These are phyloP conservation scores for Rhodotorula sp. DNA, from an alignment of 1,284 basidiomycete species.

Conservation along the genomic window DNA sequence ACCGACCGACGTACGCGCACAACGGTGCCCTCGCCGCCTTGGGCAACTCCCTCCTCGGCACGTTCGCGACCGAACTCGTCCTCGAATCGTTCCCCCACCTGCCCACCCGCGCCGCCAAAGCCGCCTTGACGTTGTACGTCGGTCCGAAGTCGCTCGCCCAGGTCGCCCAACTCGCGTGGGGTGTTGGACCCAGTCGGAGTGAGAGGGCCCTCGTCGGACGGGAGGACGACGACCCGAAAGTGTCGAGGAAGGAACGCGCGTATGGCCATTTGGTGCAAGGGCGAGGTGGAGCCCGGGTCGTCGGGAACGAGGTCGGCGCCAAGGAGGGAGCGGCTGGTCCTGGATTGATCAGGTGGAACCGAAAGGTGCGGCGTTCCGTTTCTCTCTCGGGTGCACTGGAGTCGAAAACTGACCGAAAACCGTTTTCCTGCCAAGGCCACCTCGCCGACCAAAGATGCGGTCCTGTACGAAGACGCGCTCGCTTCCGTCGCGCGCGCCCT, in stretches of 20 bases:
- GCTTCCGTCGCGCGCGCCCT: slow-evolving; percentile 54
- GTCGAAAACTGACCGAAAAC: background rate
- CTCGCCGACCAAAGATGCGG: slow-evolving; percentile 36
- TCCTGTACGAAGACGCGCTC: slow-evolving; percentile 49
- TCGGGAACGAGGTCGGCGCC: slow-evolving; percentile 21
- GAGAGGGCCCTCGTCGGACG: slow-evolving; percentile 60
- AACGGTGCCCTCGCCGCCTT: slow-evolving; percentile 78
- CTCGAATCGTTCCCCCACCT: slow-evolving; percentile 83
- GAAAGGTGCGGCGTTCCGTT: slow-evolving; percentile 32
- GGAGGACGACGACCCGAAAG: slow-evolving; percentile 50
- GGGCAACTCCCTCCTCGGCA: slow-evolving; percentile 86
- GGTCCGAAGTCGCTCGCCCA: slow-evolving; percentile 78
- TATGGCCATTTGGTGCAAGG: slow-evolving; percentile 41
- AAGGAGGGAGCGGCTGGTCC: slow-evolving; percentile 40
- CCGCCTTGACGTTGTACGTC: slow-evolving; percentile 85
- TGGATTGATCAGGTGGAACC: slow-evolving; percentile 50
- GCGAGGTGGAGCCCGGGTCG: slow-evolving; percentile 27
- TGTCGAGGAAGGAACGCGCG: slow-evolving; percentile 54
- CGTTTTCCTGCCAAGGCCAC: slow-evolving; percentile 2
- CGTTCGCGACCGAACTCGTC: slow-evolving; percentile 85
- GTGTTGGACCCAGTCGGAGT: slow-evolving; percentile 39
- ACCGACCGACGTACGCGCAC: slow-evolving; percentile 54
- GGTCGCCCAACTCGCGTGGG: slow-evolving; percentile 61
- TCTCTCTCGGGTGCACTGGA: no score
- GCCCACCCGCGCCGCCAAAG: slow-evolving; percentile 82